phyloP scores from a whole-genome alignment of 1,284 basidiomycete genomes.

The Papiliotrema nemorosa region DNA sequence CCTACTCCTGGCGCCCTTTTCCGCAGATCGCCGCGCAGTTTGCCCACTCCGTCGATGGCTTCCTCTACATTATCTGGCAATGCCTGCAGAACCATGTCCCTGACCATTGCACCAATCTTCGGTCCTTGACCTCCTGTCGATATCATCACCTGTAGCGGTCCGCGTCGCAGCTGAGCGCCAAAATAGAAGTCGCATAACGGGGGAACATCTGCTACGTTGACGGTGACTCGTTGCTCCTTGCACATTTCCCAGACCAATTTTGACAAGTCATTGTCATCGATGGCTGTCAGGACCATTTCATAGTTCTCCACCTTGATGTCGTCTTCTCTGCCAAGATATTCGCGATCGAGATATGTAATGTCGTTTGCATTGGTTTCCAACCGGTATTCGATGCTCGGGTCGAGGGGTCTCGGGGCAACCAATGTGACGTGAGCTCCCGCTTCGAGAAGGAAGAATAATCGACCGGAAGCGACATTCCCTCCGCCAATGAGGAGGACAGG shows the following conservation, averaged over 20 bases:
- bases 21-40: slow-evolving; percentile 51
- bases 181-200: slow-evolving; percentile 97
- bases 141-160: slow-evolving; percentile 91
- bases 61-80: slow-evolving; percentile 71
- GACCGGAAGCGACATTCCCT: slow-evolving; percentile 56
- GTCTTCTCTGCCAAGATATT: slow-evolving; percentile 57
- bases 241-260: slow-evolving; percentile 67
- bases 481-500: slow-evolving; percentile 57
- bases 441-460: slow-evolving; percentile 52
- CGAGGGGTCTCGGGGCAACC: slow-evolving; percentile 49
- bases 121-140: slow-evolving; percentile 94
- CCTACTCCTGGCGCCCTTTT: slow-evolving; percentile 56
- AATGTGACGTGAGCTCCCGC: slow-evolving; percentile 49
- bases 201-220: slow-evolving; percentile 96
- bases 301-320: slow-evolving; percentile 51
- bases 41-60: slow-evolving; percentile 74
- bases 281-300: slow-evolving; percentile 91
- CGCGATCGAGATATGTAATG: slow-evolving; percentile 68
- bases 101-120: slow-evolving; percentile 80
- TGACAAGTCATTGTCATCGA: slow-evolving; percentile 76
- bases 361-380: slow-evolving; percentile 51
- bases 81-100: slow-evolving; percentile 63
- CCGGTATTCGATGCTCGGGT: slow-evolving; percentile 52
- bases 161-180: slow-evolving; percentile 85
- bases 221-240: slow-evolving; percentile 68